These are phyloP conservation scores for Euryodendron excelsum DNA, from an alignment of 148 eudicot genomes.

Conservation along the genomic window DNA sequence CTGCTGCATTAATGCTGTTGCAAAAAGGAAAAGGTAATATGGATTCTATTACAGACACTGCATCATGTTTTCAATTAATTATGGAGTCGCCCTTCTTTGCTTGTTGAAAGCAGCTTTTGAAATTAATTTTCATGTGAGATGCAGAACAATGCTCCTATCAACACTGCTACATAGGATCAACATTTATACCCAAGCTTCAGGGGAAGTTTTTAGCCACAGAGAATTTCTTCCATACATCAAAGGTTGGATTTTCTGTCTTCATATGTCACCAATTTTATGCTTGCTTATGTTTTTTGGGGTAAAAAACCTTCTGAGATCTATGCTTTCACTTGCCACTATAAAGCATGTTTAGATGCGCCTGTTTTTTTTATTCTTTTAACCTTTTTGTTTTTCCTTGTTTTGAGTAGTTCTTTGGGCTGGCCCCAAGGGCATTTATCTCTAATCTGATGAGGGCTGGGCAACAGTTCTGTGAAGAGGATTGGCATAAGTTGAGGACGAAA, in stretches of 20 bases:
- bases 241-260: constrained; percentile 40
- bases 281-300: neutral
- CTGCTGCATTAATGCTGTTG: constrained; percentile 68
- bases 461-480: constrained; percentile 73
- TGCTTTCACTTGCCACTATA: neutral
- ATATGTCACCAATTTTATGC: neutral
- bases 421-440: constrained; percentile 53
- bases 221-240: constrained; percentile 85
- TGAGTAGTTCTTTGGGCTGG: constrained; percentile 68
- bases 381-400: constrained; percentile 12
- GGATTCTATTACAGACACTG: neutral
- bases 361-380: neutral
- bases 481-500: constrained; percentile 60
- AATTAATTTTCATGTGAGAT: constrained; percentile 12
- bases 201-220: constrained; percentile 92
- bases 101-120: neutral
- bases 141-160: constrained; percentile 62
- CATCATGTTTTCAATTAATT: neutral
- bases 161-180: constrained; percentile 66
- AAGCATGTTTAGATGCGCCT: neutral
- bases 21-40: constrained; percentile 62
- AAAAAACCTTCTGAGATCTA: too few species aligned
- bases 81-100: neutral
- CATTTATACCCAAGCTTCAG: constrained; percentile 67
- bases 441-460: constrained; percentile 68